Conservation (phyloP, 768 basidiomycete species). For the Phylloporus rhodoxanthus region DNA sequence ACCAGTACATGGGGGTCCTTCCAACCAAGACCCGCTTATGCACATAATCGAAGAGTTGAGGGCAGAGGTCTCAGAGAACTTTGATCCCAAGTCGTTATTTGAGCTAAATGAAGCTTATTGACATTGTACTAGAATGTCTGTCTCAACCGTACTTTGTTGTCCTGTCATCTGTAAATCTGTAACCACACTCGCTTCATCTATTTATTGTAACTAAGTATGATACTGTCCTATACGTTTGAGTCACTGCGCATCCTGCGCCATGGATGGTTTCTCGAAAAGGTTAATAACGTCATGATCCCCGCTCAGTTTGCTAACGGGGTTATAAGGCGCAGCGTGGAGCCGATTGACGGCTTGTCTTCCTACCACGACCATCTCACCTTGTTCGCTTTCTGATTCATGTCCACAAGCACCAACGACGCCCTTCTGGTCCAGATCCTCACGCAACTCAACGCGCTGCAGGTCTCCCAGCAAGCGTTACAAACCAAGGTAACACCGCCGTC, state of each 20-base stretch:
- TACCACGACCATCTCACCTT: conserved; percentile 9
- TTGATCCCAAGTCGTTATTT: conserved; percentile 18
- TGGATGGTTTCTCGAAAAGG: background rate
- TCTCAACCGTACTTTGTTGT: background rate
- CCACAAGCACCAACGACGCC: conserved; percentile 39
- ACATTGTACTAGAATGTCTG: background rate
- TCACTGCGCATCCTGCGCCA: background rate
- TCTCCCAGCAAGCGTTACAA: conserved; percentile 71
- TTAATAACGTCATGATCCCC: conserved; percentile 1
- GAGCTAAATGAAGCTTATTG: conserved; percentile 7
- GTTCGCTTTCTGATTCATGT: conserved; percentile 15
- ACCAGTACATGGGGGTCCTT: background rate
- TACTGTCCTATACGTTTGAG: too few species aligned
- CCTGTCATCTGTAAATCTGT: background rate
- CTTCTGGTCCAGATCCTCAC: conserved; percentile 66
- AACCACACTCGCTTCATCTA: background rate
- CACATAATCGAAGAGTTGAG: conserved; percentile 17
- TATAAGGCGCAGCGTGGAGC: conserved; percentile 7
- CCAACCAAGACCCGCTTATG: conserved; percentile 8
- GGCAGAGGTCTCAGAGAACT: conserved; percentile 9
- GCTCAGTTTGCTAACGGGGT: background rate
- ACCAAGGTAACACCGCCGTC: conserved; percentile 52
- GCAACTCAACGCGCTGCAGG: conserved; percentile 65
- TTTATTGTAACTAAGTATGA: background rate
- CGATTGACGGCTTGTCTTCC: conserved; percentile 1